phyloP scores from a whole-genome alignment of 2,329 filamentous ascomycete species.

The Microcera coccophila region DNA sequence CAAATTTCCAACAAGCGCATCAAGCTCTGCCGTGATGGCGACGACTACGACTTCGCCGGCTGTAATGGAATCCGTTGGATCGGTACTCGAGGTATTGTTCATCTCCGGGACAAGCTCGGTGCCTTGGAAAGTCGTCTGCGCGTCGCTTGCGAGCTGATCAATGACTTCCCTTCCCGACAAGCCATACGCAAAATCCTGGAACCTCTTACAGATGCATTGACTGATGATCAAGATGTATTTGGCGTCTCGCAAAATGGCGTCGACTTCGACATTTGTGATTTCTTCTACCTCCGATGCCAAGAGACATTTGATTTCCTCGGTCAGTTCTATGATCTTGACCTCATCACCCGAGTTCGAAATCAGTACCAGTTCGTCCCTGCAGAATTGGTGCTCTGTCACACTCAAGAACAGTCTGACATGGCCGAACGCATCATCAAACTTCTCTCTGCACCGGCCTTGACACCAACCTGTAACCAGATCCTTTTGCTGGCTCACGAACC shows the following conservation, averaged over 20 bases:
- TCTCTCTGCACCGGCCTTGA: slow-evolving; percentile 24
- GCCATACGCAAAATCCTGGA: slow-evolving; percentile 24
- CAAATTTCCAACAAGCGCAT: slow-evolving; percentile 27
- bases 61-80: slow-evolving; percentile 22
- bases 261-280: too few species aligned
- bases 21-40: slow-evolving; percentile 20
- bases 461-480: slow-evolving; percentile 23
- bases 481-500: slow-evolving; percentile 12
- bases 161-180: slow-evolving; percentile 9
- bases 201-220: slow-evolving; percentile 20
- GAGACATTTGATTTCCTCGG: slow-evolving; percentile 20
- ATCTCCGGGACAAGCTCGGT: slow-evolving; percentile 23
- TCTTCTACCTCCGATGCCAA: too few species aligned
- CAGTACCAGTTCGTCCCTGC: slow-evolving; percentile 21
- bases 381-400: slow-evolving; percentile 21
- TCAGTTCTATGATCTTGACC: slow-evolving; percentile 26
- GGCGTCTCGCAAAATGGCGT: too few species aligned
- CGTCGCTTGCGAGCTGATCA: background rate
- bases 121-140: background rate
- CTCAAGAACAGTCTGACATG: slow-evolving; percentile 8
- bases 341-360: slow-evolving; percentile 26
- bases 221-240: too few species aligned
- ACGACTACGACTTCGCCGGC: slow-evolving; percentile 3
- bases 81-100: slow-evolving; percentile 1
- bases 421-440: slow-evolving; percentile 24